Conservation (phyloP, 2,329 filamentous ascomycete species). For the Colletotrichum sansevieriae region DNA sequence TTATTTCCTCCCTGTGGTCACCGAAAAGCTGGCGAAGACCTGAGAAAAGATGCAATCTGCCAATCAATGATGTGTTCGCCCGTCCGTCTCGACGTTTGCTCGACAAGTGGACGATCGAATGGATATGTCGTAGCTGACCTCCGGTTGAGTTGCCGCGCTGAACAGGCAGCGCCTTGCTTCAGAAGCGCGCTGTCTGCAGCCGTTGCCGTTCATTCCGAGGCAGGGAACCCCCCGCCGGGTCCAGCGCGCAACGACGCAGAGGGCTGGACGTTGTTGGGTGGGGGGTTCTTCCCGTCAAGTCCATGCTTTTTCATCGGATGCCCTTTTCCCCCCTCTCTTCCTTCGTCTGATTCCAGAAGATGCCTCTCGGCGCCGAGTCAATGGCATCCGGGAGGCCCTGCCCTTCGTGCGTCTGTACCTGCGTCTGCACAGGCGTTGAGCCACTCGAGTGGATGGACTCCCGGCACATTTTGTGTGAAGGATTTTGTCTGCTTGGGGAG, state of each 20-base stretch:
- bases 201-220: constrained; percentile 12
- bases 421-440: constrained; percentile 24
- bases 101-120: neutral
- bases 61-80: neutral
- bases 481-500: neutral
- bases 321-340: neutral
- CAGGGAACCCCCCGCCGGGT: neutral
- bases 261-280: constrained; percentile 33
- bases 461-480: constrained; percentile 3
- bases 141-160: constrained; percentile 9
- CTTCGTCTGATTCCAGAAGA: neutral
- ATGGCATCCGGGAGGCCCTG: neutral
- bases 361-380: constrained; percentile 3
- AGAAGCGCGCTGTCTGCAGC: neutral
- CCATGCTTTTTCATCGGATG: neutral
- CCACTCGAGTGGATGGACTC: neutral
- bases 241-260: neutral
- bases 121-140: no score
- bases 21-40: neutral
- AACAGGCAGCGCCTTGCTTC: constrained; percentile 25
- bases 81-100: neutral
- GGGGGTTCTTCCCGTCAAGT: neutral
- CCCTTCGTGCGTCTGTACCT: constrained; percentile 34
- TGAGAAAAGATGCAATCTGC: neutral
- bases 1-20: neutral